Evolutionary conservation across 1,284 basidiomycete species (phyloP).

Genomic region (Ustilago xerochloae): DNA sequence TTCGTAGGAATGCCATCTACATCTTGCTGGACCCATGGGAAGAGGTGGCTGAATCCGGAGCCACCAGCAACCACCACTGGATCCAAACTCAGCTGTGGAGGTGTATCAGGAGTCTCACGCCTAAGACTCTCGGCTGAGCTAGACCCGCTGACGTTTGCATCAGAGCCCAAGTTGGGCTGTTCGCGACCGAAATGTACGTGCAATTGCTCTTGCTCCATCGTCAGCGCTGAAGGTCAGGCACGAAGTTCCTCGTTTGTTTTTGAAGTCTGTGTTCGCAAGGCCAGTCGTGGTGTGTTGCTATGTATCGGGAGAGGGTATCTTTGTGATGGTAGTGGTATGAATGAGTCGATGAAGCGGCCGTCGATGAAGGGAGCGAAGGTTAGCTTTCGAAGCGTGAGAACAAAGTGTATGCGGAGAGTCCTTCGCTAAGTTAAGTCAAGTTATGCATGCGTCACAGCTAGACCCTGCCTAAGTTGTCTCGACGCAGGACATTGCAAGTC

Average conservation of each 20-base stretch:
- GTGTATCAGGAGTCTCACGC: conserved; percentile 13
- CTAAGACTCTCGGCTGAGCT: conserved; percentile 8
- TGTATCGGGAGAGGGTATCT: no score
- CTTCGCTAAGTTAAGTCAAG: no score
- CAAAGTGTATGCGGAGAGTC: no score
- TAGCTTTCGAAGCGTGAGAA: no score
- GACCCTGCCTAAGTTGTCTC: not conserved
- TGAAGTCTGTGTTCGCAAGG: no score
- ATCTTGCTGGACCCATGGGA: conserved; percentile 30
- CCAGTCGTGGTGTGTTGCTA: no score
- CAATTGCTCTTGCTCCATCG: not conserved
- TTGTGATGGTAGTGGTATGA: no score
- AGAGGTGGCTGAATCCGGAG: conserved; percentile 16
- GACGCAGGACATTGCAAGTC: not conserved
- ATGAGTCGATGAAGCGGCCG: no score
- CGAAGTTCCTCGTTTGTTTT: no score
- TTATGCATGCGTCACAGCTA: not conserved
- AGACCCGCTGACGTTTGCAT: conserved; percentile 5
- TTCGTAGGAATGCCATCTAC: not conserved
- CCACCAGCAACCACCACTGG: not conserved
- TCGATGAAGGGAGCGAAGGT: no score
- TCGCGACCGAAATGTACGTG: conserved; percentile 2
- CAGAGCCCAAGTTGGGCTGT: not conserved
- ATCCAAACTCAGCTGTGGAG: conserved; percentile 15
- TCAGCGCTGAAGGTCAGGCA: no score